phyloP scores from a whole-genome alignment of 2,329 filamentous ascomycete species.

The Cordyceps tenuipes region DNA sequence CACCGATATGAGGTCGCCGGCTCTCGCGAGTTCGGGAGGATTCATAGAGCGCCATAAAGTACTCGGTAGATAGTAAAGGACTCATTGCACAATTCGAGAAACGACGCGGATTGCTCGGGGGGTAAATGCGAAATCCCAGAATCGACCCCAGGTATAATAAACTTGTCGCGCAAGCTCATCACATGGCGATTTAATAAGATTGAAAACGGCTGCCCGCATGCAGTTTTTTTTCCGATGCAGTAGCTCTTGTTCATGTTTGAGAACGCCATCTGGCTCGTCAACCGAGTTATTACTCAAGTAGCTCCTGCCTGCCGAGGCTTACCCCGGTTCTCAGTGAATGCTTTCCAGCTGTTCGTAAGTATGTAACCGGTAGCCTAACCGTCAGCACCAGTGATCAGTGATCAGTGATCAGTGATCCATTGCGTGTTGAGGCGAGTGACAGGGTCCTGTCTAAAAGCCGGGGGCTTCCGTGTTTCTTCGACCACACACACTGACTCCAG shows the following conservation, averaged over 20 bases:
- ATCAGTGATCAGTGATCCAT: too few species aligned
- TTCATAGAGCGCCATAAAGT: not conserved
- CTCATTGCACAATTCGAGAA: not conserved
- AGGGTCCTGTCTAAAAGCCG: not conserved
- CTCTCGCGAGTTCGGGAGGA: too few species aligned
- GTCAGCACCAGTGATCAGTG: too few species aligned
- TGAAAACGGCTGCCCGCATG: too few species aligned
- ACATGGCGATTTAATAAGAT: not conserved
- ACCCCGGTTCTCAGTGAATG: not conserved
- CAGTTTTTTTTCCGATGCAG: too few species aligned
- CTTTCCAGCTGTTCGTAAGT: not conserved
- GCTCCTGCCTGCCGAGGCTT: not conserved
- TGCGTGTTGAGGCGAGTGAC: not conserved
- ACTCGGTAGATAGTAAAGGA: not conserved
- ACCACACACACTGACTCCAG: not conserved
- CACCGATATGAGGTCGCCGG: not conserved
- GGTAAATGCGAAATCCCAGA: slow-evolving; percentile 1
- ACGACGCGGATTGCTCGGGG: not conserved
- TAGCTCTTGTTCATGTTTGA: too few species aligned
- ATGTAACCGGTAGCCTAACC: too few species aligned
- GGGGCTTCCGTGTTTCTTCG: not conserved
- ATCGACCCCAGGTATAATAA: not conserved
- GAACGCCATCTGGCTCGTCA: too few species aligned
- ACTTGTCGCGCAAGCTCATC: not conserved
- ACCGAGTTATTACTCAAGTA: too few species aligned